A percentile compares a stretch with the other conserved stretches of the same genome.
phyloP scores from a whole-genome alignment of 495 filamentous ascomycete genomes.

The Extremus antarcticus region DNA sequence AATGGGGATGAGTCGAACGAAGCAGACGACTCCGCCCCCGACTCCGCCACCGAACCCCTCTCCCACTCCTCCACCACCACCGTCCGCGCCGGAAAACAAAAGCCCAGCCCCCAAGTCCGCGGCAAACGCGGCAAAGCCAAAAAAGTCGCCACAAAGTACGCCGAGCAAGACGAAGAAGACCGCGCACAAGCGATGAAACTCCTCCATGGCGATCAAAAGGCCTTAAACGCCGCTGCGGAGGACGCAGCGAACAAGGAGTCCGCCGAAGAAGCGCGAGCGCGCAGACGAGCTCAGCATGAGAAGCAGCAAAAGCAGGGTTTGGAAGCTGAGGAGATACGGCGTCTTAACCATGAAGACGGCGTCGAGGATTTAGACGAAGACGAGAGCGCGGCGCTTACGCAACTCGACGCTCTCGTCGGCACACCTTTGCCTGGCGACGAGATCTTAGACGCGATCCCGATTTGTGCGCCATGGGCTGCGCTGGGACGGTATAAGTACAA shows the following conservation, averaged over 20 bases:
- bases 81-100: conserved; percentile 9
- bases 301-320: conserved; percentile 51
- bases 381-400: conserved; percentile 44
- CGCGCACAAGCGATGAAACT: conserved; percentile 69
- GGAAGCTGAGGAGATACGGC: conserved; percentile 49
- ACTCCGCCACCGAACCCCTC: not conserved
- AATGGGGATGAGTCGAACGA: not conserved
- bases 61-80: not conserved
- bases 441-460: conserved; percentile 76
- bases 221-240: conserved; percentile 44
- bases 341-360: conserved; percentile 33
- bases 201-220: conserved; percentile 51
- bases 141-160: conserved; percentile 83
- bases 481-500: conserved; percentile 74
- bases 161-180: conserved; percentile 89
- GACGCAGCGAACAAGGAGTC: conserved; percentile 39
- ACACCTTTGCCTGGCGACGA: conserved; percentile 71
- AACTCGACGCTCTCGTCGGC: conserved; percentile 66
- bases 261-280: conserved; percentile 51
- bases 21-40: not conserved
- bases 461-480: conserved; percentile 84
- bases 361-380: conserved; percentile 38
- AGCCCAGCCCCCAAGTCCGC: conserved; percentile 39
- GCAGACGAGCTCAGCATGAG: conserved; percentile 68
- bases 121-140: conserved; percentile 79